Base-by-base conservation (phyloP, 2,329 filamentous ascomycete genomes). In the Nannizziopsis arthrosporioides region DNA sequence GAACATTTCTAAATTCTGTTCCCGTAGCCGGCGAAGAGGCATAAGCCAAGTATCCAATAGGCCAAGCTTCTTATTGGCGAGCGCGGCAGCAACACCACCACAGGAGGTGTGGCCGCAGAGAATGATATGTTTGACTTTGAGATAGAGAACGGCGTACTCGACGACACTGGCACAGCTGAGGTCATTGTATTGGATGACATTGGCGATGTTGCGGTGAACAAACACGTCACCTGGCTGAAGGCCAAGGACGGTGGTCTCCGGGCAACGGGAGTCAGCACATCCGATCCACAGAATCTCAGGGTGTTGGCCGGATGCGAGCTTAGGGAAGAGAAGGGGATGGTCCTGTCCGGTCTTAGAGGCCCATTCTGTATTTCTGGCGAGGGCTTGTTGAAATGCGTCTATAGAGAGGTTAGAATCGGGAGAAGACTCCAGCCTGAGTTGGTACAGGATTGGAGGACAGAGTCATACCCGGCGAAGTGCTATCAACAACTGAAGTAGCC, bases 171-270 rank as follows among this genome's bases (percentile, higher is more conserved):
- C 74, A 31, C 81, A 80, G 68, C 79, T 85, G 63, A 90, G 76
- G 63, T 94, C 87, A 57, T 79, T 80, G 15, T 80, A 71, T 49
- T 80, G 79, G 54, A 93, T 69, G 60, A 90, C 78, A 70, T 93
- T 93, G 66, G 85, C 86, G 63, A 94, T 89, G 72, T 93, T 93
- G 63, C 87, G 84, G 72, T 93, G 86, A 45, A 87, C 83, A 64
- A 93, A 93, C 56, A 93, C 81, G 58, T 93, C 85, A 51, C 87
- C 86, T 2, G 86, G 85, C 59, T 85, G 75, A 50, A 87, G 74
- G 59, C 83, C 81, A 22, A 89, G 76, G 59, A 94, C 76, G 42
- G 81, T 87, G 4, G 85, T 90, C 67, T 92, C 87, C 1, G 87
- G 86, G 56, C 85, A 82, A 54, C 87, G 84, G 35, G 82, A 86